These are phyloP conservation scores for Penicillium sp. DNA, from an alignment of 2,329 filamentous ascomycete genomes.

Conservation along the genomic window DNA sequence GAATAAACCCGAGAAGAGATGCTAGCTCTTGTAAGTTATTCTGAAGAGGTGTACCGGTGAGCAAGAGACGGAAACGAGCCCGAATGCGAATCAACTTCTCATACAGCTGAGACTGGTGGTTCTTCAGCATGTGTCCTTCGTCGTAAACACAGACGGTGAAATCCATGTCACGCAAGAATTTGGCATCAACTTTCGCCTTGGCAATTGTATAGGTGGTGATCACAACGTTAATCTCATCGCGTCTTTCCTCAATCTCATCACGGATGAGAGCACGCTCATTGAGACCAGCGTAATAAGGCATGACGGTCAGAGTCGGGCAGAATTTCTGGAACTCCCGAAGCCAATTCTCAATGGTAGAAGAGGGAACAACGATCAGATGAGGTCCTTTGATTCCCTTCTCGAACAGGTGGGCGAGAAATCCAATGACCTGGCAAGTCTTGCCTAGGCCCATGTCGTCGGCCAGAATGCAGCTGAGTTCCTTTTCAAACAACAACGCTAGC, in stretches of 20 bases:
- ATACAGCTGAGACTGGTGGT: conserved; percentile 78
- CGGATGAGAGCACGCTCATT: conserved; percentile 67
- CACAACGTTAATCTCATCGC: conserved; percentile 65
- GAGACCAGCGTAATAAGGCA: conserved; percentile 70
- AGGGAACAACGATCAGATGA: conserved; percentile 85
- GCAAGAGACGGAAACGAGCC: conserved; percentile 78
- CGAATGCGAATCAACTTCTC: conserved; percentile 73
- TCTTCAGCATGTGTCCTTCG: conserved; percentile 92
- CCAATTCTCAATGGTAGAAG: conserved; percentile 95
- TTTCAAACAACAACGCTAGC: conserved; percentile 79
- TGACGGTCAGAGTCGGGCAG: conserved; percentile 71
- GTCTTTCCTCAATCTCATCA: conserved; percentile 63
- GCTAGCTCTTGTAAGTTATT: conserved; percentile 94
- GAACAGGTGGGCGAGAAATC: conserved; percentile 80
- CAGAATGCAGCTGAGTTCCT: conserved; percentile 80
- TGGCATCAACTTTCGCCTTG: conserved; percentile 59
- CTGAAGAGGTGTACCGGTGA: conserved; percentile 89
- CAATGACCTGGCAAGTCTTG: conserved; percentile 96
- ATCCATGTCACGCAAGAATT: conserved; percentile 60
- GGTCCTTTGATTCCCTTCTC: conserved; percentile 67
- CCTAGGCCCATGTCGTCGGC: conserved; percentile 96
- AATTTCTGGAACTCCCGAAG: conserved; percentile 85
- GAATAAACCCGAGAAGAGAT: conserved; percentile 88
- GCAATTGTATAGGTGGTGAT: conserved; percentile 72
- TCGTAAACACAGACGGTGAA: conserved; percentile 74